Evolutionary conservation across 441 rosid species (phyloP), one percentile per base, ranked within the genome.

Genomic region (Capsella rubella): DNA sequence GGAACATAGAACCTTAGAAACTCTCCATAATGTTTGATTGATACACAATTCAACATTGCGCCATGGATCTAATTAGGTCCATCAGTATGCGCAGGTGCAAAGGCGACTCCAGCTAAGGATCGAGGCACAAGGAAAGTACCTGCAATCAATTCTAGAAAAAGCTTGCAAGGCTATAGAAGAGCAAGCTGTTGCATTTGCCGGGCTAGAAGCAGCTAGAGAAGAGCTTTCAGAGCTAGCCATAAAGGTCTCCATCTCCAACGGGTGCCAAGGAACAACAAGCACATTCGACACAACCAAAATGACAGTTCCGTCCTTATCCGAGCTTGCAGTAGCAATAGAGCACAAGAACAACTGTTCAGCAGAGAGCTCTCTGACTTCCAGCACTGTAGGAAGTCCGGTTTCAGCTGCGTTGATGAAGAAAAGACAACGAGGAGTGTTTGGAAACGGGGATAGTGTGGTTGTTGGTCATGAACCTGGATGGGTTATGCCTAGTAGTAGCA

Each of bases 121-220:
- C 2, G 97, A 95, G 80, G 87, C 97, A 3, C 99, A 95, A 68
- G 86, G 97, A 55, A 90, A 88, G 77, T 94, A 94, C 82, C 80
- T 94, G 28, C 97, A 92, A 69, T 73, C 90, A 12, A 85, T 95
- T 74, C 90, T 95, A 0, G 99, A 92, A 82, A 95, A 90, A 80
- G 99, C 99, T 53, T 88, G 96, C 78, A 90, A 88, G 83, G 93
- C 89, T 31, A 80, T 92, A 49, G 87, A 77, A 39, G 96, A 95
- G 39, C 94, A 90, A 79, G 89, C 88, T 49, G 82, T 77, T 65
- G 89, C 83, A 0, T 76, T 87, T 52, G 82, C 89, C 3, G 93
- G 95, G 15, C 88, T 87, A 42, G 97, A 90, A 73, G 92, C 87
- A 21, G 95, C 90, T 12, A 85, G 94, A 46, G 97, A 87, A 77